Evolutionary conservation across 176 grass and related monocot species (phyloP), one percentile per base, ranked within the genome.

Genomic region (Eragrostis nindensis): DNA sequence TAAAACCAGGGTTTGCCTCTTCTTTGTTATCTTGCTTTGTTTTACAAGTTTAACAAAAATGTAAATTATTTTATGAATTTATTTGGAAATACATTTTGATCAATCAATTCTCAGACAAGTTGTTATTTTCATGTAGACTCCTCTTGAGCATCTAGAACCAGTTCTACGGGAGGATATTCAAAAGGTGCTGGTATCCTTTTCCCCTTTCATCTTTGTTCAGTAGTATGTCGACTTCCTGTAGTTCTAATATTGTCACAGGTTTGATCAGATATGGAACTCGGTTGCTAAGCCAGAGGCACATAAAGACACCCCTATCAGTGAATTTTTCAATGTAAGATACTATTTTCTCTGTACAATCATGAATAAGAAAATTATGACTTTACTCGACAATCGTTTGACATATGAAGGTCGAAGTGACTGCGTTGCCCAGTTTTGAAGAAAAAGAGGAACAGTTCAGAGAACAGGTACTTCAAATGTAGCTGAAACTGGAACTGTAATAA

Each of bases 161-260:
- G 90, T 98, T 75, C 89, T 95, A 77, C 85, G 90, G 66, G 96
- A 98, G 74, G 96, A 98, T 87, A 95, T 98, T 82, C 96, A 95
- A 80, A 98, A 98, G 92, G 96, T 97, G 80, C 43, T 70, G 64
- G 21, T 63, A 70, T 75, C 71, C 24, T 72, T 45, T 76, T 71
- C 12, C 5, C 21, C 21, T 72, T 66, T 29, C 15, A 83, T 48
- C 42, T 78, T 66, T 73, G 48, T 71, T 82, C 86, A 61, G 30
- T 59, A 36, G 17, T 75, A 56, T 10, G 27, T 50, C 67, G 11
- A 54, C 73, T 84, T 75, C 84, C 45, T 79, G 1, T 24, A 50
- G 74, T 85, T 52, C 47, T 84, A 79, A 73, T 84, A 43, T 56
- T 82, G 46, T 71, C 50, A 85, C 87, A 73, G 62, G 77, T 83